phyloP scores from a whole-genome alignment of 108 stramenopile genomes.

The Skeletonema tropicum region DNA sequence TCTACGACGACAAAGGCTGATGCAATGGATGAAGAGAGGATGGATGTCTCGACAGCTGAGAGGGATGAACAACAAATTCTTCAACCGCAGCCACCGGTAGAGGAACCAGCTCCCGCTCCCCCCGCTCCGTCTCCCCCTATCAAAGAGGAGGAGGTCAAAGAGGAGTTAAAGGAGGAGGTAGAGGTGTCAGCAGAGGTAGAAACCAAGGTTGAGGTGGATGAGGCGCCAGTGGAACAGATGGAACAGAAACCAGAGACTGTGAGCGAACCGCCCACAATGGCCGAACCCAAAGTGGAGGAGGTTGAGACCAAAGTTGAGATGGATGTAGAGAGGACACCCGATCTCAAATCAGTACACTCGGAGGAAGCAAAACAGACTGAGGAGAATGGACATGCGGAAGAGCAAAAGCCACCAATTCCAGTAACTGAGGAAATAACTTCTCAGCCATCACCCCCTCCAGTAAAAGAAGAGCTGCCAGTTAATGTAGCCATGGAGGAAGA shows the following conservation, averaged over 20 bases:
- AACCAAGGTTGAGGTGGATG: not conserved
- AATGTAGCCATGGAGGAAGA: not conserved
- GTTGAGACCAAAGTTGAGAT: slow-evolving; percentile 1
- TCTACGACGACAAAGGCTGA: not conserved
- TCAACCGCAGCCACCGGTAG: not conserved
- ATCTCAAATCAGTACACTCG: slow-evolving; percentile 5
- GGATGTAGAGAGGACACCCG: not conserved
- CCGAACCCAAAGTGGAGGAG: not conserved
- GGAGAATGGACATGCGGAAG: not conserved
- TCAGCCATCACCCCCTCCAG: not conserved
- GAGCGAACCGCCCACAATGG: not conserved
- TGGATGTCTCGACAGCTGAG: not conserved
- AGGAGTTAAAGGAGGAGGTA: no score
- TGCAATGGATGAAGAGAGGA: slow-evolving; percentile 5
- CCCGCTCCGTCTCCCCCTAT: not conserved
- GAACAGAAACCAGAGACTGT: not conserved
- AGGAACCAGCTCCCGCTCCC: not conserved
- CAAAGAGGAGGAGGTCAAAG: not conserved
- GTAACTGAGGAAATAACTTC: not conserved
- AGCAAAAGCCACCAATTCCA: not conserved
- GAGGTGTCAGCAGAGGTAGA: slow-evolving; percentile 1
- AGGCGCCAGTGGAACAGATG: not conserved
- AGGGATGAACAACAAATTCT: not conserved
- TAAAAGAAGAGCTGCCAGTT: not conserved
- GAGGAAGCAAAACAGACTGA: not conserved